Base-by-base conservation (phyloP, 2,329 filamentous ascomycete species). In the Verticillium nubilum region DNA sequence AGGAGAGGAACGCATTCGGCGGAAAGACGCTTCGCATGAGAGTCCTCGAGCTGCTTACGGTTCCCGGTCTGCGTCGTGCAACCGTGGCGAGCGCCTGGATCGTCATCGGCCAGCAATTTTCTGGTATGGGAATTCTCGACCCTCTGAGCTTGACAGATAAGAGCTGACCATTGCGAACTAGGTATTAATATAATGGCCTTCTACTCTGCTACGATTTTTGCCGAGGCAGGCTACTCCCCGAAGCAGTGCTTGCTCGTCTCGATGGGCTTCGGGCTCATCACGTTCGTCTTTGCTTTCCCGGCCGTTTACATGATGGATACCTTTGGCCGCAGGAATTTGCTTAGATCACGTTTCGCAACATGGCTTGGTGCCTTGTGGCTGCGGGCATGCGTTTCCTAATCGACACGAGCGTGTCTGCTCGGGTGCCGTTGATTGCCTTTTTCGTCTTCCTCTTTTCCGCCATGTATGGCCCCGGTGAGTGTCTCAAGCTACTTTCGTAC, bases 261-360 rank as follows among this genome's bases (percentile, higher is more conserved):
- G 0, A 81, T 80, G 65, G 84, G 84, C 0, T 86, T 85, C 61
- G 85, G 85, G 3, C 70, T 86, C 0, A 75, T 85, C 58, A 63
- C 56, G 66, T 88, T 87, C 69, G 58, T 87, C 19, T 88, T 88
- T 62, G 84, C 86, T n/a, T 86, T 83, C 72, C 86, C 86, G 0
- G 86, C 86, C 2, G 75, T 88, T 60, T 86, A 80, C 76, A 87
- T 86, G 2, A 88, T 89, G 57, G 86, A 89, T 65, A 88, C 85
- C 0, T 88, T 83, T 65, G 86, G 86, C 9, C 83, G 86, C 25
- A 80, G 86, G 25, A 76, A 80, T 23, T 73, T 89, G 13, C 76
- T 88, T 5, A 74, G 3, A 84, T 86, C 66, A 89, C 86, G 4
- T 88, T 89, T 67, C 86, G 86, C 0, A 80, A 86, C 63, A 88